A percentile compares a stretch with the other conserved stretches of the same genome.
phyloP scores from a whole-genome alignment of 768 basidiomycete genomes.

The Hydnomerulius pinastri region DNA sequence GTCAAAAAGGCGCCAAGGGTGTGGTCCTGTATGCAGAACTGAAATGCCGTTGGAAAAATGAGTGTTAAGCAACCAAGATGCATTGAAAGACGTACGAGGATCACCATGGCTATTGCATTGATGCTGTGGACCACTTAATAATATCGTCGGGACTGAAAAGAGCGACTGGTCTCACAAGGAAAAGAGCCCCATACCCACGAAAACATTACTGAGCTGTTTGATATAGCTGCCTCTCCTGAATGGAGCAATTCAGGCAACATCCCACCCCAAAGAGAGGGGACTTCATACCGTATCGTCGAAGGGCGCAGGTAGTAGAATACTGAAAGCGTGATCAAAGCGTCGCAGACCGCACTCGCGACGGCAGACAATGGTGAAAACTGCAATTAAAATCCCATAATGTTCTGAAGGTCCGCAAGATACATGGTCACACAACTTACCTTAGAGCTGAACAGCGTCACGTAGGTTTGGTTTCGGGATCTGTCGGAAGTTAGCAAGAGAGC shows the following conservation, averaged over 20 bases:
- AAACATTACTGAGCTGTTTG: slow-evolving; percentile 8
- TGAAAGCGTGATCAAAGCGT: slow-evolving; percentile 10
- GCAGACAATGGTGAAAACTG: neutral
- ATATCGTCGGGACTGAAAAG: too few species aligned
- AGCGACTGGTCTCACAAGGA: slow-evolving; percentile 12
- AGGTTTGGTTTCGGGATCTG: neutral
- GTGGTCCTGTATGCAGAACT: slow-evolving; percentile 12
- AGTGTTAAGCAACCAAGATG: neutral
- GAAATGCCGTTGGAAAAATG: neutral
- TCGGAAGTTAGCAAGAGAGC: too few species aligned
- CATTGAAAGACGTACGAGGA: slow-evolving; percentile 10
- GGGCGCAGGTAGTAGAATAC: slow-evolving; percentile 14
- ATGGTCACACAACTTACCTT: neutral
- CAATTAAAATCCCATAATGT: neutral
- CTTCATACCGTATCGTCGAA: slow-evolving; percentile 2
- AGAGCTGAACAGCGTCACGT: neutral
- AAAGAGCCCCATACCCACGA: slow-evolving; percentile 13
- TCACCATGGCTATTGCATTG: slow-evolving; percentile 8
- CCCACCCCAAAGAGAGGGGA: neutral
- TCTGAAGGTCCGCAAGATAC: neutral
- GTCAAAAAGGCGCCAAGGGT: neutral
- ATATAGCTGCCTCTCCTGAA: slow-evolving; percentile 7
- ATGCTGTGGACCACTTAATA: slow-evolving; percentile 7
- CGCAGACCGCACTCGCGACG: slow-evolving; percentile 5
- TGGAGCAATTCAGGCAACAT: neutral